A percentile compares a stretch with the other conserved stretches of the same genome.
phyloP scores from a whole-genome alignment of 2,329 filamentous ascomycete species.

The Septoria petroselini region DNA sequence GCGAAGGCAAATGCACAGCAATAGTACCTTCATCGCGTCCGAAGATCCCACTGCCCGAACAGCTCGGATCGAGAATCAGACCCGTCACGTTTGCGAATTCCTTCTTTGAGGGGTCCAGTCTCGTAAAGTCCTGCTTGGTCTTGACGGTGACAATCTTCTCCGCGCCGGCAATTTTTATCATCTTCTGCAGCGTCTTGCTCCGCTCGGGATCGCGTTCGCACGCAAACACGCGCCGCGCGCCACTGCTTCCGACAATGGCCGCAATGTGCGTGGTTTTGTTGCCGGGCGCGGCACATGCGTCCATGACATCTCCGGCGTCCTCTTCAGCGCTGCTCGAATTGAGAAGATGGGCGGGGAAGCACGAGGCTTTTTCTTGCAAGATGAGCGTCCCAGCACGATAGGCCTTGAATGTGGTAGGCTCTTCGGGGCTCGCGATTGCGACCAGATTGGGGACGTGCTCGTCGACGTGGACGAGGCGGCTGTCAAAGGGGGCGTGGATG shows the following conservation, averaged over 20 bases:
- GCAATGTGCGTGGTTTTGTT: conserved; percentile 80
- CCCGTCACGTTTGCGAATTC: conserved; percentile 70
- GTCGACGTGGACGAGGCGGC: conserved; percentile 67
- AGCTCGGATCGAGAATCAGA: conserved; percentile 86
- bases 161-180: conserved; percentile 76
- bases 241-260: conserved; percentile 8
- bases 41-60: conserved; percentile 91
- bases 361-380: conserved; percentile 93
- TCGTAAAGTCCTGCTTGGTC: conserved; percentile 76
- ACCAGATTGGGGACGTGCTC: conserved; percentile 77
- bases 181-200: conserved; percentile 74
- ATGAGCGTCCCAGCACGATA: conserved; percentile 79
- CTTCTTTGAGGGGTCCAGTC: conserved; percentile 62
- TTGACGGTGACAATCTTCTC: conserved; percentile 64
- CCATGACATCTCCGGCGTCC: conserved; percentile 67
- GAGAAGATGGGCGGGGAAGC: conserved; percentile 88
- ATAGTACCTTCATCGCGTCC: conserved; percentile 74
- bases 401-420: conserved; percentile 69
- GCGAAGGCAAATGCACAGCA: conserved; percentile 59
- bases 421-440: conserved; percentile 66
- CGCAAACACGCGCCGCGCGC: conserved; percentile 57
- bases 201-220: conserved; percentile 74
- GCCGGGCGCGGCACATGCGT: conserved; percentile 89
- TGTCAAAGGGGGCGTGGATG: conserved; percentile 33
- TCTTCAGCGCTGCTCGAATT: conserved; percentile 53